phyloP scores from a whole-genome alignment of 768 basidiomycete species.

The Phylloporus scabripes region DNA sequence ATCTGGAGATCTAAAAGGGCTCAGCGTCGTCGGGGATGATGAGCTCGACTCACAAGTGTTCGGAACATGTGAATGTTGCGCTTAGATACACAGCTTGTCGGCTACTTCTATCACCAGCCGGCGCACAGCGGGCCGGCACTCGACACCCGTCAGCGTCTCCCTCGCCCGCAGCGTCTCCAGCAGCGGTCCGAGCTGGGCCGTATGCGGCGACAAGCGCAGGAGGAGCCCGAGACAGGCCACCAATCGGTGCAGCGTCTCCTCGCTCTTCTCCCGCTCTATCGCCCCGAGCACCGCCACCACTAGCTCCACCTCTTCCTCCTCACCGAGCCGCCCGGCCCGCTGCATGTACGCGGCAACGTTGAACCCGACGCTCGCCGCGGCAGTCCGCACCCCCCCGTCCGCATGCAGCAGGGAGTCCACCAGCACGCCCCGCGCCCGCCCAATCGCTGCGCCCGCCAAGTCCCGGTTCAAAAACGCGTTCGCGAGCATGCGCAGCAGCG shows the following conservation, averaged over 20 bases:
- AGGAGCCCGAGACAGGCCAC: slow-evolving; percentile 73
- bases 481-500: slow-evolving; percentile 58
- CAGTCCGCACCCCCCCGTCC: slow-evolving; percentile 64
- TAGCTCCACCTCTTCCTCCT: slow-evolving; percentile 85
- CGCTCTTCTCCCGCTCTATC: slow-evolving; percentile 60
- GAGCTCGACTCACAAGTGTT: too few species aligned
- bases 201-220: slow-evolving; percentile 68
- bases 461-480: slow-evolving; percentile 54
- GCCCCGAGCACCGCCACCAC: slow-evolving; percentile 81
- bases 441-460: slow-evolving; percentile 39
- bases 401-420: slow-evolving; percentile 64
- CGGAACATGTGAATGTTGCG: too few species aligned
- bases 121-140: slow-evolving; percentile 53
- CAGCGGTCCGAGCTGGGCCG: slow-evolving; percentile 50
- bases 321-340: slow-evolving; percentile 42
- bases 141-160: slow-evolving; percentile 46
- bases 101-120: slow-evolving; percentile 64
- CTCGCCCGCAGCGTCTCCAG: slow-evolving; percentile 67
- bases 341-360: slow-evolving; percentile 67
- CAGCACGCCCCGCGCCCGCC: slow-evolving; percentile 47
- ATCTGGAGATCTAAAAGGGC: too few species aligned
- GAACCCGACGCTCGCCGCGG: slow-evolving; percentile 80
- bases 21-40: too few species aligned
- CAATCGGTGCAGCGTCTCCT: slow-evolving; percentile 89
- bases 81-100: slow-evolving; percentile 29